phyloP scores from a whole-genome alignment of 352 stramenopile genomes.

The Plasmopara muralis region DNA sequence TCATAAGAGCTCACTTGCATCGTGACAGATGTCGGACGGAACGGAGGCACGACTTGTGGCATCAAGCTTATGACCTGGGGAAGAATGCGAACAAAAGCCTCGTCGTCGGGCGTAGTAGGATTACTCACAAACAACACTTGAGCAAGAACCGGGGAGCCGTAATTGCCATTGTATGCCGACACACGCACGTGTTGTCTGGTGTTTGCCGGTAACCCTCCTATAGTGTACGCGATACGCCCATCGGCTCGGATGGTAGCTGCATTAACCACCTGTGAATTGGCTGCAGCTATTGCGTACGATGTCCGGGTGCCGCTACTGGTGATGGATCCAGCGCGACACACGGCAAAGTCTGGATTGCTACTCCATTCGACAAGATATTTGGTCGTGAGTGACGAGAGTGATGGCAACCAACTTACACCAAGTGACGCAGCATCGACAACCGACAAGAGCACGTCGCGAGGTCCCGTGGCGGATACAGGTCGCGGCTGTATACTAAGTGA shows the following conservation, averaged over 20 bases:
- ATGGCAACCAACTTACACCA: slow-evolving; percentile 58
- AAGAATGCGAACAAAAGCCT: slow-evolving; percentile 8
- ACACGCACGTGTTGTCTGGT: slow-evolving; percentile 87
- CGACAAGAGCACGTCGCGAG: slow-evolving; percentile 44
- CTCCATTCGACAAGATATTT: slow-evolving; percentile 88
- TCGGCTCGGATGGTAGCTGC: slow-evolving; percentile 15
- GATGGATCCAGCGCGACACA: slow-evolving; percentile 23
- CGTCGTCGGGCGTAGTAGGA: slow-evolving; percentile 11
- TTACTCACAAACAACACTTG: slow-evolving; percentile 28
- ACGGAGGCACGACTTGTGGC: slow-evolving; percentile 50
- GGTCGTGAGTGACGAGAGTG: slow-evolving; percentile 15
- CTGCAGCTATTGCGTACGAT: slow-evolving; percentile 41
- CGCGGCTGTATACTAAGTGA: slow-evolving; percentile 35
- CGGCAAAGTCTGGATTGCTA: slow-evolving; percentile 18
- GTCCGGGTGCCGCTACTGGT: slow-evolving; percentile 18
- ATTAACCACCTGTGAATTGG: slow-evolving; percentile 43
- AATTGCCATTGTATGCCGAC: slow-evolving; percentile 84
- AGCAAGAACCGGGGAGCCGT: slow-evolving; percentile 54
- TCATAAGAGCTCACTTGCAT: slow-evolving; percentile 72
- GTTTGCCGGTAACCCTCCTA: slow-evolving; percentile 70
- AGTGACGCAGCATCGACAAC: slow-evolving; percentile 54
- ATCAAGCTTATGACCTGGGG: slow-evolving; percentile 27
- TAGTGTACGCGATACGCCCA: slow-evolving; percentile 52
- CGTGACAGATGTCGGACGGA: slow-evolving; percentile 54
- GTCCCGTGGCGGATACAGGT: slow-evolving; percentile 39